phyloP scores from a whole-genome alignment of 441 rosid genomes.

The Geranium incanum region DNA sequence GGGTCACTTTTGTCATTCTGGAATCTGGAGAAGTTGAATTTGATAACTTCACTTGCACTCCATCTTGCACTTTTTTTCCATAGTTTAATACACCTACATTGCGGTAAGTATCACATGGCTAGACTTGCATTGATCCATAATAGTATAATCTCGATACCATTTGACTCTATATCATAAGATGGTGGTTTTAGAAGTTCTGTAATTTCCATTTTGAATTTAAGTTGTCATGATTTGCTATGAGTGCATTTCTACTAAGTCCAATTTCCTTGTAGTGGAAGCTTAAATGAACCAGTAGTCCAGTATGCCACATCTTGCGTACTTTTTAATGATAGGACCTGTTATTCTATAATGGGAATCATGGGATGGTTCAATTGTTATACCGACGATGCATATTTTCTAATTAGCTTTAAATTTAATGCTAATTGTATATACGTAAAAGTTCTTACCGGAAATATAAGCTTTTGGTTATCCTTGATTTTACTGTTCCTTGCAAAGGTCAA shows the following conservation, averaged over 20 bases:
- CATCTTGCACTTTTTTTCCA: background rate
- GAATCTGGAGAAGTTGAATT: background rate
- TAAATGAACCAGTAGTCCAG: background rate
- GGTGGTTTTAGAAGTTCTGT: background rate
- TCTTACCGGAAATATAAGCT: background rate
- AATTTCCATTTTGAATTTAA: background rate
- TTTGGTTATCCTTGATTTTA: background rate
- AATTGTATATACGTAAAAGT: background rate
- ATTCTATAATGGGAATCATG: no score
- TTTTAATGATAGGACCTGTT: no score
- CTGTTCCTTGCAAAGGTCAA: background rate
- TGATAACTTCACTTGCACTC: background rate
- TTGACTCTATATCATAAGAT: background rate
- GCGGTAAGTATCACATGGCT: background rate
- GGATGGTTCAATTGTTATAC: background rate
- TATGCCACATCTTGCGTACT: no score
- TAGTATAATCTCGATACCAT: background rate
- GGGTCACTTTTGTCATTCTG: background rate
- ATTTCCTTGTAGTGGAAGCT: background rate
- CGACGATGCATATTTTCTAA: background rate
- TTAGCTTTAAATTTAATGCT: background rate
- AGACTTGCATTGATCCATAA: conserved; percentile 14
- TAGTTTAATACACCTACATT: conserved; percentile 5
- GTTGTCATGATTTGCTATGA: background rate
- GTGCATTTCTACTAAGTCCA: background rate